A percentile compares a stretch with the other conserved stretches of the same genome.
Evolutionary conservation across 768 basidiomycete genomes (phyloP).

Genomic region (Trametes sanguinea): DNA sequence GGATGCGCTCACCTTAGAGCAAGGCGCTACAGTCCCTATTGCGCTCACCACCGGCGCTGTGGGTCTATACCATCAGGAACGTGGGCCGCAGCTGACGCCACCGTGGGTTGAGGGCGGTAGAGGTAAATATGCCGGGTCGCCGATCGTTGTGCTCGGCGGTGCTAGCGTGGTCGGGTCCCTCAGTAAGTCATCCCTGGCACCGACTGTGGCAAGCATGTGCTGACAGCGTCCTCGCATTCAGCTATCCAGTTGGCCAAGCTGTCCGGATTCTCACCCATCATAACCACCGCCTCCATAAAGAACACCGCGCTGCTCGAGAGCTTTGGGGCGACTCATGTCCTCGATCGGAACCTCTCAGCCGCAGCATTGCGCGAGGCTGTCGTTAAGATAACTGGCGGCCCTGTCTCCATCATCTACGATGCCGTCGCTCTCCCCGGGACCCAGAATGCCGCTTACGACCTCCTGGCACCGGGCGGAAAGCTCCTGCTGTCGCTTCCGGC

Average conservation of each 20-base stretch:
- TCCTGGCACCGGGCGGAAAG: constrained; percentile 27
- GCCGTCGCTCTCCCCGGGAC: constrained; percentile 21
- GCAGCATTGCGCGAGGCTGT: constrained; percentile 7
- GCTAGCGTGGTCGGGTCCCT: constrained; percentile 29
- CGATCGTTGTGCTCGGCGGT: constrained; percentile 32
- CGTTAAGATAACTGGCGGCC: not conserved
- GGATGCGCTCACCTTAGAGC: constrained; percentile 12
- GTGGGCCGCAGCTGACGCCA: constrained; percentile 24
- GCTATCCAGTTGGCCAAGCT: constrained; percentile 31
- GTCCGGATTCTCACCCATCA: constrained; percentile 33
- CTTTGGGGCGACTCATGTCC: constrained; percentile 29
- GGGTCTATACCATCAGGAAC: constrained; percentile 21
- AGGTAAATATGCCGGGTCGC: constrained; percentile 33
- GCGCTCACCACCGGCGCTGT: constrained; percentile 18
- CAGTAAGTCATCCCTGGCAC: constrained; percentile 9
- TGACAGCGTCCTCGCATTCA: constrained; percentile 9
- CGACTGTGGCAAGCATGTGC: too few relatives aligned
- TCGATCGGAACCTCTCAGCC: constrained; percentile 28
- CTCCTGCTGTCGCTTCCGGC: constrained; percentile 17
- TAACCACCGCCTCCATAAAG: constrained; percentile 31
- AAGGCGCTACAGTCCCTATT: constrained; percentile 15
- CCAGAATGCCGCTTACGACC: constrained; percentile 20
- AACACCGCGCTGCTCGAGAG: constrained; percentile 23
- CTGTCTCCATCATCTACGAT: constrained; percentile 27
- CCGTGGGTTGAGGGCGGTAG: constrained; percentile 31